These are phyloP conservation scores for Gnomoniopsis smithogilvyi DNA, from an alignment of 2,329 filamentous ascomycete species.

Conservation along the genomic window DNA sequence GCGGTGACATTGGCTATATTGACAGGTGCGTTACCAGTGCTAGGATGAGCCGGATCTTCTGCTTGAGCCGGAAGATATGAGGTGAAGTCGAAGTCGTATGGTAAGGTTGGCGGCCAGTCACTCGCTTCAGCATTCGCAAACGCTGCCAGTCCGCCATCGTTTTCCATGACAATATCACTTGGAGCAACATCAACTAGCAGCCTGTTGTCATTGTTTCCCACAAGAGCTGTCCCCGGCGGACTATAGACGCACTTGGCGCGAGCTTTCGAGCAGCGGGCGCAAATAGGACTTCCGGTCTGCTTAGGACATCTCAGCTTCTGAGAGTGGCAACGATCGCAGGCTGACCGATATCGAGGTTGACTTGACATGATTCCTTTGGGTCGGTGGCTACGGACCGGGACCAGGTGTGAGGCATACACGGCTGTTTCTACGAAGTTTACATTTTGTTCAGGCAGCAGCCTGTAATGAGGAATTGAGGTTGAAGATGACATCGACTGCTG, in stretches of 20 bases:
- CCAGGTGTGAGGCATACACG: not conserved
- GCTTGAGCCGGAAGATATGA: not conserved
- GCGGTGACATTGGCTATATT: too few relatives aligned
- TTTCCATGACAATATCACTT: not conserved
- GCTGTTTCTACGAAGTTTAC: not conserved
- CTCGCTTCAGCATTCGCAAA: not conserved
- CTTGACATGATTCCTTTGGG: conserved; percentile 13
- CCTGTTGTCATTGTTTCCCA: conserved; percentile 20
- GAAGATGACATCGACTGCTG: too few relatives aligned
- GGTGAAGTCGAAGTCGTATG: conserved; percentile 6
- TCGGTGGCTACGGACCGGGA: not conserved
- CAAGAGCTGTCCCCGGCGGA: conserved; percentile 26
- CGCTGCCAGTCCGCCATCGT: not conserved
- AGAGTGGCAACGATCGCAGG: conserved; percentile 43
- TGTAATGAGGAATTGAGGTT: too few relatives aligned
- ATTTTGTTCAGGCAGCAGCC: too few relatives aligned
- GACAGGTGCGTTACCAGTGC: not conserved
- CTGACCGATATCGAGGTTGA: conserved; percentile 27
- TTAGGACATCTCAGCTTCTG: conserved; percentile 46
- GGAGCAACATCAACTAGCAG: not conserved
- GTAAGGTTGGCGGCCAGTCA: conserved; percentile 1
- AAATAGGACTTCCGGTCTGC: conserved; percentile 30
- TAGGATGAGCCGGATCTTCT: not conserved
- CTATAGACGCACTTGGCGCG: conserved; percentile 40
- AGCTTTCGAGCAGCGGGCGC: conserved; percentile 40